Percentiles rank a stretch among this genome's conserved stretches.
phyloP scores from a whole-genome alignment of 768 basidiomycete species.

The Phlebiopsis gigantea region DNA sequence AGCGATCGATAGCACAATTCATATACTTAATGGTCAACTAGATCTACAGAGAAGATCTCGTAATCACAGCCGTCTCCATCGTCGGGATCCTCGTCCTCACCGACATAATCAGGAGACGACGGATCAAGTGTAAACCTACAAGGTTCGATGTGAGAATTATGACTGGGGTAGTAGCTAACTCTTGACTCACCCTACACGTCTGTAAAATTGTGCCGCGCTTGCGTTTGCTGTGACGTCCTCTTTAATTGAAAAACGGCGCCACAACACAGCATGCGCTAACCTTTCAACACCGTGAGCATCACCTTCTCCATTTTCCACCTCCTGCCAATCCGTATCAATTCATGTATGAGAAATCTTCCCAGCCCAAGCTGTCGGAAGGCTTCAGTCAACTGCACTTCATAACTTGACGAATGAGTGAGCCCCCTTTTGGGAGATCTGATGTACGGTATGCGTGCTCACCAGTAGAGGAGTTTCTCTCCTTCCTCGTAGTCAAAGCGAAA shows the following conservation, averaged over 20 bases:
- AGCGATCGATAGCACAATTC: too few species aligned
- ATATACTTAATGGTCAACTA: neutral
- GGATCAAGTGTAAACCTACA: conserved; percentile 50
- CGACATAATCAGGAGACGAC: conserved; percentile 42
- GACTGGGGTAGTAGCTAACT: too few species aligned
- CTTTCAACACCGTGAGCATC: conserved; percentile 72
- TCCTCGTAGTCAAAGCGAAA: conserved; percentile 77
- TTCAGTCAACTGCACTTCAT: conserved; percentile 65
- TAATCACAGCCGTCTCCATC: conserved; percentile 32
- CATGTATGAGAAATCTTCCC: conserved; percentile 49
- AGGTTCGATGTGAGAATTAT: neutral
- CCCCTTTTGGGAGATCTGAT: neutral
- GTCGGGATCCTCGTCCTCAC: conserved; percentile 24
- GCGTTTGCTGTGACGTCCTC: conserved; percentile 34
- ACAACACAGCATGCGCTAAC: conserved; percentile 31
- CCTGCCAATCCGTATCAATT: conserved; percentile 45
- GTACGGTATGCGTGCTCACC: conserved; percentile 36
- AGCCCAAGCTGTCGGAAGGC: conserved; percentile 46
- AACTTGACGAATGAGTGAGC: conserved; percentile 37
- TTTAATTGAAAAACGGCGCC: neutral
- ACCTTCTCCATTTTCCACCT: conserved; percentile 60
- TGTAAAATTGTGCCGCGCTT: conserved; percentile 47
- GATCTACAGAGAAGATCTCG: conserved; percentile 30
- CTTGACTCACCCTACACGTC: conserved; percentile 42
- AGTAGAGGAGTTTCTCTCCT: conserved; percentile 58